phyloP scores from a whole-genome alignment of 2,329 filamentous ascomycete genomes.

The Aspergillus chevalieri region DNA sequence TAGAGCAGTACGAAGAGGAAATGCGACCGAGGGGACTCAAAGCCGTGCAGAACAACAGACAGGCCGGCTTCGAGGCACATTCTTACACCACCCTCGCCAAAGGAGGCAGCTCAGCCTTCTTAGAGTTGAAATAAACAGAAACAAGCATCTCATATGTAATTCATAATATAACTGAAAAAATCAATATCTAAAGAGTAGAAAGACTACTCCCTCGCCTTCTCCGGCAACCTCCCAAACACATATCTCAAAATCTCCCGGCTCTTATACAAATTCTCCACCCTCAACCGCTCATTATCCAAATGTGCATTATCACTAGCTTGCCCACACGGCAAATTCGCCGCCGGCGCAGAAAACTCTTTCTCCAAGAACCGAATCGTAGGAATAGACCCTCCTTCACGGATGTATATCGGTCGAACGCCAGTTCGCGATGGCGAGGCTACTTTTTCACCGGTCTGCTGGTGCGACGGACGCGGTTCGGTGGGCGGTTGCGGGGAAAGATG shows the following conservation, averaged over 20 bases:
- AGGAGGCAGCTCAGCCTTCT: too few species aligned
- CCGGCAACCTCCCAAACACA: constrained; percentile 66
- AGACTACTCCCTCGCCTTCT: constrained; percentile 14
- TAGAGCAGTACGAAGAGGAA: neutral
- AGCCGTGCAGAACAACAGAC: neutral
- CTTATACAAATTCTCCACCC: constrained; percentile 81
- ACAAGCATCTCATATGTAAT: too few species aligned
- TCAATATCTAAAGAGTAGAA: neutral
- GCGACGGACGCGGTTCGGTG: too few species aligned
- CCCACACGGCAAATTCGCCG: constrained; percentile 87
- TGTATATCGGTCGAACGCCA: constrained; percentile 64
- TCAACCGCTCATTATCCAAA: constrained; percentile 88
- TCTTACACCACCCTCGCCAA: neutral
- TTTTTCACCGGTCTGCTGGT: neutral
- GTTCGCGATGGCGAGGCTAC: neutral
- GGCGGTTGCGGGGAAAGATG: too few species aligned
- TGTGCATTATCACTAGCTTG: constrained; percentile 92
- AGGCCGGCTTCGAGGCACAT: neutral
- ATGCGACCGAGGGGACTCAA: neutral
- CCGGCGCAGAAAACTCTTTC: constrained; percentile 85
- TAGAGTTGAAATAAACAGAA: too few species aligned
- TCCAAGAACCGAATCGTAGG: constrained; percentile 90
- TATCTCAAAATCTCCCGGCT: constrained; percentile 84
- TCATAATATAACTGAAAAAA: neutral
- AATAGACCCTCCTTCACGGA: constrained; percentile 91